Conservation (phyloP, 257 asterid genomes). For the Jacaranda mimosifolia region DNA sequence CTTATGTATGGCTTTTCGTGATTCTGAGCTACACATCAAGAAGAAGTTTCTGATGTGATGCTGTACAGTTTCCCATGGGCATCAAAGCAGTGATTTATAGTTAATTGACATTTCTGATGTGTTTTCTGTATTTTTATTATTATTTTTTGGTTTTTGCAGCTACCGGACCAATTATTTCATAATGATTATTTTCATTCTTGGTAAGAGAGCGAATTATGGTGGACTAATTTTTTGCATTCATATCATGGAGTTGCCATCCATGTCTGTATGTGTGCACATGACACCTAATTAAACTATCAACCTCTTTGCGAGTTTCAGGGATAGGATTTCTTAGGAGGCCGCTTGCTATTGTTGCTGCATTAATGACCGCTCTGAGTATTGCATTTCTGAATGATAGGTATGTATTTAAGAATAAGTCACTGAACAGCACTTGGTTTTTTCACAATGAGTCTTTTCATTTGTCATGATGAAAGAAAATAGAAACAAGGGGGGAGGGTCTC, state of each 20-base stretch:
- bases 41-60: constrained; percentile 21
- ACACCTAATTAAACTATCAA: constrained; percentile 20
- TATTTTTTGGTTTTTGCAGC: constrained; percentile 56
- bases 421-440: background rate
- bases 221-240: background rate
- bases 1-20: constrained; percentile 17
- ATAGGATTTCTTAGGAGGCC: constrained; percentile 87
- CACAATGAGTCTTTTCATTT: background rate
- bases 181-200: constrained; percentile 79
- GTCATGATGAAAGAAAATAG: constrained; percentile 8
- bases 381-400: constrained; percentile 93
- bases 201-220: constrained; percentile 51
- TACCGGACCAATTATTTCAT: constrained; percentile 92
- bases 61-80: background rate
- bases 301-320: constrained; percentile 59
- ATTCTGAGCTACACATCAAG: constrained; percentile 1
- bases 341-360: constrained; percentile 85
- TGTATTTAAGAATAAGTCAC: constrained; percentile 6
- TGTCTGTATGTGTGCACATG: constrained; percentile 14
- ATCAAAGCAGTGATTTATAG: background rate
- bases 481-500: constrained; percentile 1
- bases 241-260: constrained; percentile 6
- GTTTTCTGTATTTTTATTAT: constrained; percentile 4
- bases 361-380: constrained; percentile 73
- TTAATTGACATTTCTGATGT: background rate